phyloP scores from a whole-genome alignment of 2,329 filamentous ascomycete genomes.

The Fusarium oligoseptatum region DNA sequence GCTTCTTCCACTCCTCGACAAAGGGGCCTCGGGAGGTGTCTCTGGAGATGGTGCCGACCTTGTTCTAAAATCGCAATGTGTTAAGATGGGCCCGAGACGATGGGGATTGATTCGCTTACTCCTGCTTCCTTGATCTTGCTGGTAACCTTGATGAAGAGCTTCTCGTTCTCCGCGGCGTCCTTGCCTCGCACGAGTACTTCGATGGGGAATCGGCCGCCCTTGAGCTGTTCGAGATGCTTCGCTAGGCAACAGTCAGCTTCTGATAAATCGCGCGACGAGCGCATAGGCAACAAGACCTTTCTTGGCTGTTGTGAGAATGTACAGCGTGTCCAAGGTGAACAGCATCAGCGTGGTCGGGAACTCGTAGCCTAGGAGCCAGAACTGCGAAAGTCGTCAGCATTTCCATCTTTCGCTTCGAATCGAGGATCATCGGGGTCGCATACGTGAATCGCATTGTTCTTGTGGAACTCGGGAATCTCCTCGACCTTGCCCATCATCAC shows the following conservation, averaged over 20 bases:
- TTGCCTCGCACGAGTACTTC: conserved; percentile 94
- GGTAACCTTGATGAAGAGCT: conserved; percentile 86
- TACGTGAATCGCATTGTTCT: conserved; percentile 97
- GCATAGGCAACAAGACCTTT: conserved; percentile 75
- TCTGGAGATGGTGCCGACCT: conserved; percentile 88
- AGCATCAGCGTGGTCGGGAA: conserved; percentile 97
- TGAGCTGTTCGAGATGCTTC: conserved; percentile 91
- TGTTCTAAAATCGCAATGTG: conserved; percentile 70
- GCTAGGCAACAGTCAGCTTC: conserved; percentile 67
- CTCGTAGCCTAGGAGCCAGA: conserved; percentile 98
- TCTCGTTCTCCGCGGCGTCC: conserved; percentile 90
- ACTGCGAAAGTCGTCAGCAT: conserved; percentile 66
- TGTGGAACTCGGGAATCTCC: conserved; percentile 87
- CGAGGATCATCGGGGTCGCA: conserved; percentile 49
- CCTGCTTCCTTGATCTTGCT: conserved; percentile 90
- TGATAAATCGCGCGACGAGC: conserved; percentile 10
- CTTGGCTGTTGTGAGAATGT: conserved; percentile 95
- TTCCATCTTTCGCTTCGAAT: conserved; percentile 3
- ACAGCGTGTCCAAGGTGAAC: conserved; percentile 87
- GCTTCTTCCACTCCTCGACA: conserved; percentile 94
- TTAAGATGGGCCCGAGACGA: conserved; percentile 22
- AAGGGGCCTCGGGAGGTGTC: conserved; percentile 89
- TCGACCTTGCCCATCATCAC: conserved; percentile 96
- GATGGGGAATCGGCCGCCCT: conserved; percentile 91
- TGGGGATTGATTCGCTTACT: conserved; percentile 64